Evolutionary conservation across 2,329 filamentous ascomycete genomes (phyloP).

Genomic region (Hypoxylon sp.): DNA sequence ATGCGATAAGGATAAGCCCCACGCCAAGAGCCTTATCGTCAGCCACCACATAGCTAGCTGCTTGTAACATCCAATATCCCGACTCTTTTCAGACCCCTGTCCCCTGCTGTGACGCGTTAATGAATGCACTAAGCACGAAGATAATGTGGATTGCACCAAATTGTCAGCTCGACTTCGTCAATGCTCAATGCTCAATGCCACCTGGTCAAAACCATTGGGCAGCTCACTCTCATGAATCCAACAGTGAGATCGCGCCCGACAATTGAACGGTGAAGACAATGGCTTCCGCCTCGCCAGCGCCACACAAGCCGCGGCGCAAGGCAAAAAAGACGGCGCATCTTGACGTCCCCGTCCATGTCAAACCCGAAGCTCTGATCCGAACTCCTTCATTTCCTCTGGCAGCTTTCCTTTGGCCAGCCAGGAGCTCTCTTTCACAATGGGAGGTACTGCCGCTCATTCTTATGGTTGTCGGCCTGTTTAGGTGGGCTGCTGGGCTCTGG

Average conservation of each 20-base stretch:
- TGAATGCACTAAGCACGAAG: constrained; percentile 7
- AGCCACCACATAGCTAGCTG: constrained; percentile 1
- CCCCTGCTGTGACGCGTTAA: constrained; percentile 23
- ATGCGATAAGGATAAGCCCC: constrained; percentile 2
- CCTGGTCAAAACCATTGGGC: constrained; percentile 4
- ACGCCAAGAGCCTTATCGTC: constrained; percentile 1
- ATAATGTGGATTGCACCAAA: constrained; percentile 14
- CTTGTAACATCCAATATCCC: not conserved
- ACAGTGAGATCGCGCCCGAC: constrained; percentile 25
- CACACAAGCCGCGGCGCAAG: constrained; percentile 73
- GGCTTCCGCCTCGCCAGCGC: constrained; percentile 65
- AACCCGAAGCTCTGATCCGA: constrained; percentile 64
- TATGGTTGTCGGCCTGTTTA: constrained; percentile 91
- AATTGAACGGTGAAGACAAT: constrained; percentile 59
- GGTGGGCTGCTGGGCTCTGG: constrained; percentile 94
- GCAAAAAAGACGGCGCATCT: constrained; percentile 65
- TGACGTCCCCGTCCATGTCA: constrained; percentile 52
- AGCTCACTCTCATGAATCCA: constrained; percentile 46
- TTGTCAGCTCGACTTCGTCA: constrained; percentile 22
- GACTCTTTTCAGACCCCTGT: constrained; percentile 3
- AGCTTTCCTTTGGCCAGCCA: constrained; percentile 93
- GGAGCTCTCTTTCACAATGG: constrained; percentile 90
- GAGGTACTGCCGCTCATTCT: constrained; percentile 88
- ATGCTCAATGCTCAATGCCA: constrained; percentile 11
- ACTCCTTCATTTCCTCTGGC: constrained; percentile 89